phyloP scores from a whole-genome alignment of 139 green algal genomes.

The Coccomyxa sp. region DNA sequence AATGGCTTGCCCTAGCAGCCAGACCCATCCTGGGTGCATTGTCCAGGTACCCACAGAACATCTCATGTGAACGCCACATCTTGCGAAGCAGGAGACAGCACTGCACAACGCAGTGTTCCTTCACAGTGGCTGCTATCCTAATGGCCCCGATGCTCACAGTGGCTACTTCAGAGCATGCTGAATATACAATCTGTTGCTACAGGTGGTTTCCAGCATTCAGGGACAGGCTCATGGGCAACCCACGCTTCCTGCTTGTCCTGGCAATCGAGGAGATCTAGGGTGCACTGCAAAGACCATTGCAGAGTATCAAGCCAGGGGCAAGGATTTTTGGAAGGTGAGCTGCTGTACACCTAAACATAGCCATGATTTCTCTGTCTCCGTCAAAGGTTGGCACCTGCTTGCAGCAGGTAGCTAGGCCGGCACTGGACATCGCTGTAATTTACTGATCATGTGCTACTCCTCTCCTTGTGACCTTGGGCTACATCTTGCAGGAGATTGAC shows the following conservation, averaged over 20 bases:
- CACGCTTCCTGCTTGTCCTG: slow-evolving; percentile 26
- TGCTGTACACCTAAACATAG: no score
- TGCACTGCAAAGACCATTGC: slow-evolving; percentile 16
- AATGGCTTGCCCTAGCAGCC: slow-evolving; percentile 45
- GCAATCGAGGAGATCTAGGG: slow-evolving; percentile 19
- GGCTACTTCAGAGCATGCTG: neutral
- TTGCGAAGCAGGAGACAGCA: neutral
- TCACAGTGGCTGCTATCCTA: neutral
- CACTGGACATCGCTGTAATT: no score
- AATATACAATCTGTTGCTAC: neutral
- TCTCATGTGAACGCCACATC: neutral
- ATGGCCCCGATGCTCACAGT: neutral
- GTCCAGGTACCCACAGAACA: neutral
- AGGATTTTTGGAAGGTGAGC: slow-evolving; percentile 18
- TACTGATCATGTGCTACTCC: no score
- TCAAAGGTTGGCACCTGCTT: no score
- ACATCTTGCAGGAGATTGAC: slow-evolving; percentile 23
- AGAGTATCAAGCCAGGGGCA: slow-evolving; percentile 12
- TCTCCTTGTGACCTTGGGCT: neutral
- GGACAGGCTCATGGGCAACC: slow-evolving; percentile 27
- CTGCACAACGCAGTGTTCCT: neutral
- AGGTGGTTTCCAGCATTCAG: slow-evolving; percentile 2
- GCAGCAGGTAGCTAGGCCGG: no score
- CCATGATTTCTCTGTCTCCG: no score
- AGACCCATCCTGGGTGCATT: slow-evolving; percentile 14